Conservation (phyloP, 176 grass and related monocot species). For the Oryza meridionalis region DNA sequence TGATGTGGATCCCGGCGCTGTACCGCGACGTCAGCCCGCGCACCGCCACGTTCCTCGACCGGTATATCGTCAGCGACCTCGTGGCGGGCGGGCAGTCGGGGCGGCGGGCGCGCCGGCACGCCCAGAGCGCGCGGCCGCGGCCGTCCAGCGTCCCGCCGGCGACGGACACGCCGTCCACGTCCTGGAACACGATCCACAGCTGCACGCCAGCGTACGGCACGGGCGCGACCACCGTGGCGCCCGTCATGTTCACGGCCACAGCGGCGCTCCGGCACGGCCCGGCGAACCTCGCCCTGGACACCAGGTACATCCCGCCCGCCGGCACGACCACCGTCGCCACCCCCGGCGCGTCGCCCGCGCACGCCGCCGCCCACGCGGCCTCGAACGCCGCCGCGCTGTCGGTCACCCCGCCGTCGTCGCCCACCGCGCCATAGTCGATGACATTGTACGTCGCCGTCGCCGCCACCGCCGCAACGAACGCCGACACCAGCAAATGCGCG, state of each 20-base stretch:
- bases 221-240: conserved; percentile 54
- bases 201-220: conserved; percentile 18
- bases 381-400: conserved; percentile 36
- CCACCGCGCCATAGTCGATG: conserved; percentile 38
- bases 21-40: conserved; percentile 40
- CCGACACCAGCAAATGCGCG: not conserved
- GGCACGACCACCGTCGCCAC: conserved; percentile 43
- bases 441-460: conserved; percentile 32
- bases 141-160: conserved; percentile 56
- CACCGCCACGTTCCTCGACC: conserved; percentile 50
- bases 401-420: conserved; percentile 31
- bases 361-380: conserved; percentile 53
- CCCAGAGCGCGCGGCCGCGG: conserved; percentile 49
- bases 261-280: conserved; percentile 49
- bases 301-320: conserved; percentile 39
- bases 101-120: conserved; percentile 44
- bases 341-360: not conserved
- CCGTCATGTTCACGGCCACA: conserved; percentile 40
- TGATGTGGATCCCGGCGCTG: conserved; percentile 61
- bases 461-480: not conserved
- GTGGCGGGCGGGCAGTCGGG: conserved; percentile 41
- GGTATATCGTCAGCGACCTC: conserved; percentile 51
- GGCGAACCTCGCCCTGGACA: conserved; percentile 45
- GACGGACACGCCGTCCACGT: conserved; percentile 57
- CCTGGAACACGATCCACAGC: conserved; percentile 59